A percentile compares a stretch with the other conserved stretches of the same genome.
Conservation (phyloP, 1,284 basidiomycete species). For the Puccinia horiana region DNA sequence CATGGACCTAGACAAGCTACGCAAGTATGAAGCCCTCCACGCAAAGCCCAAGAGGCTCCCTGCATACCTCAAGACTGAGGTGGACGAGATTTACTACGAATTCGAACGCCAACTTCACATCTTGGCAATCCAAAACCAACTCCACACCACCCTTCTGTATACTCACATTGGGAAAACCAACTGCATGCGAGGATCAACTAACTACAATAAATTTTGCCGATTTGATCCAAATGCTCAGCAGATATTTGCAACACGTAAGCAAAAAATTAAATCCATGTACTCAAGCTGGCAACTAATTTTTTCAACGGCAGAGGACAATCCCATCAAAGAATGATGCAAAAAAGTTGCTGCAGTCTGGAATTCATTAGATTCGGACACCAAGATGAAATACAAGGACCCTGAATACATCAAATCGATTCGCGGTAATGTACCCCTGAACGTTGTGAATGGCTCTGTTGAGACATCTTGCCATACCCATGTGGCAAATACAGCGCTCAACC, state of each 20-base stretch:
- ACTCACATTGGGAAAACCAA: background rate
- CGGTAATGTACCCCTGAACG: background rate
- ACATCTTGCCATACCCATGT: background rate
- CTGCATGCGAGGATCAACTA: background rate
- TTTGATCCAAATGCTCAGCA: background rate
- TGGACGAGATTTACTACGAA: background rate
- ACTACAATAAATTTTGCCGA: slow-evolving; percentile 4
- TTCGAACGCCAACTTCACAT: background rate
- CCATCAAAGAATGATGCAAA: background rate
- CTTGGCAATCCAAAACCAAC: background rate
- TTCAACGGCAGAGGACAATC: background rate
- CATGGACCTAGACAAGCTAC: background rate
- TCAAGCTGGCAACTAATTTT: background rate
- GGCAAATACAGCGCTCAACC: background rate
- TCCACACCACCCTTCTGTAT: background rate
- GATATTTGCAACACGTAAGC: background rate
- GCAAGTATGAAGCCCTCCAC: background rate
- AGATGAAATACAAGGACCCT: background rate
- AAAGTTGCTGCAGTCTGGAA: background rate
- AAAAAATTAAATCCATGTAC: background rate
- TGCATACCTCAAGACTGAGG: background rate
- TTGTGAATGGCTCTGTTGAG: background rate
- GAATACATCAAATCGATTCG: background rate
- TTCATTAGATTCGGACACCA: background rate
- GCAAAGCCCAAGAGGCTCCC: background rate